Conservation (phyloP, 2,329 filamentous ascomycete genomes). For the Scedosporium minutisporum region DNA sequence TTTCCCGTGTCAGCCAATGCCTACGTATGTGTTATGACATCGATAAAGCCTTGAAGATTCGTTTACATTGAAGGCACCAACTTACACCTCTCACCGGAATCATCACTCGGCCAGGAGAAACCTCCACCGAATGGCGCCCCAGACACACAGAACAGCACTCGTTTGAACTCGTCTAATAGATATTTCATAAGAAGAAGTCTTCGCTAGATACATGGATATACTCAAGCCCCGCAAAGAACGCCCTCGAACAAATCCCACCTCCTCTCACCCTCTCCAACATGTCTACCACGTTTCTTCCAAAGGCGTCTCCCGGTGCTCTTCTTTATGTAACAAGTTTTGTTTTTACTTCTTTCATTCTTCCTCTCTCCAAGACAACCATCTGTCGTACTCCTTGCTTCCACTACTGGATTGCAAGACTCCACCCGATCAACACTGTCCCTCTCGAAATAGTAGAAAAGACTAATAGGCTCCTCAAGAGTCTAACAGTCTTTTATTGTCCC, state of each 20-base stretch:
- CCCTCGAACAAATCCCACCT: not conserved
- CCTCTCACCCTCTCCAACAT: not conserved
- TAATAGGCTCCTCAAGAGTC: not conserved
- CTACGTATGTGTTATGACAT: no score
- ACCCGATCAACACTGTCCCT: not conserved
- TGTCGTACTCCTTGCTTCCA: not conserved
- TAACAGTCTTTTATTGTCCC: not conserved
- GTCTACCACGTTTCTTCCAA: not conserved
- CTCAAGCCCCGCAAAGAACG: not conserved
- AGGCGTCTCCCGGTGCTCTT: not conserved
- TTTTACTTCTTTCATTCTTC: not conserved
- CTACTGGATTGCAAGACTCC: no score
- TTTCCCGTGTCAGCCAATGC: no score
- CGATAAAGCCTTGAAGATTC: no score
- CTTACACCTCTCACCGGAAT: no score
- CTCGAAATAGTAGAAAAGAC: not conserved
- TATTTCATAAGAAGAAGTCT: not conserved
- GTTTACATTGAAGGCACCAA: no score
- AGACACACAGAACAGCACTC: not conserved
- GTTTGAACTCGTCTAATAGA: not conserved
- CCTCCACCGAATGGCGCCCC: no score
- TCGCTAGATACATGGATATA: conserved; percentile 1
- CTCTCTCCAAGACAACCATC: not conserved
- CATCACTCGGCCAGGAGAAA: no score
- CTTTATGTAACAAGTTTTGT: not conserved